Conservation (phyloP, 148 eudicot genomes). For the Silene conica region DNA sequence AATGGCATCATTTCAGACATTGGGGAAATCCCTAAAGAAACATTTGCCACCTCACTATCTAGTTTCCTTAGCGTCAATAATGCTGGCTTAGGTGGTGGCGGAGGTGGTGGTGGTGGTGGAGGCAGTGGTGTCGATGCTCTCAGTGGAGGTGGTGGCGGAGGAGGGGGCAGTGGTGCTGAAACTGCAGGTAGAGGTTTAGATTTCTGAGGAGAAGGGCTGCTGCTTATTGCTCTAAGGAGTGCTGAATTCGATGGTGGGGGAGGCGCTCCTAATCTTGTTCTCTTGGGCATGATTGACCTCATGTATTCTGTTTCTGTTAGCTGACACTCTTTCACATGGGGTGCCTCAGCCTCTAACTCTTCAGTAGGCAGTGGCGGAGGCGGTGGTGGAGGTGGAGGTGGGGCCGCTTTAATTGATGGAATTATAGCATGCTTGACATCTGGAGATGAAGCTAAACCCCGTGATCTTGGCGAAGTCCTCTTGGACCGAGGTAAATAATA, state of each 20-base stretch:
- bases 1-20: conserved; percentile 22
- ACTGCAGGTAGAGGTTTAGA: conserved; percentile 27
- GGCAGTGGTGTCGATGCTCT: no score
- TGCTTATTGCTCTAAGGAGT: conserved; percentile 43
- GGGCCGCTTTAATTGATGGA: conserved; percentile 50
- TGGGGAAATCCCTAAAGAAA: conserved; percentile 22
- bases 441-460: conserved; percentile 41
- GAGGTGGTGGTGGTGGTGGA: no score
- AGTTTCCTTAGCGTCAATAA: conserved; percentile 32
- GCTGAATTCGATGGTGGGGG: conserved; percentile 66
- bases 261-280: conserved; percentile 42
- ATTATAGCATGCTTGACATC: conserved; percentile 51
- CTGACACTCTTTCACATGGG: conserved; percentile 12
- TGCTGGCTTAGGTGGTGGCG: no score
- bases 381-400: conserved; percentile 30
- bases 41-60: conserved; percentile 18
- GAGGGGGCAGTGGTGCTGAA: no score
- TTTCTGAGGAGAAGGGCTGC: conserved; percentile 32
- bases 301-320: conserved; percentile 10
- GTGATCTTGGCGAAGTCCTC: conserved; percentile 72
- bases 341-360: conserved; percentile 10
- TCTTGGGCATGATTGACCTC: conserved; percentile 44
- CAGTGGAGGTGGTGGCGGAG: no score
- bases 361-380: conserved; percentile 24
- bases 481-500: conserved; percentile 47